Evolutionary conservation across 148 eudicot species (phyloP), one percentile per base, ranked within the genome.

Genomic region (Nepenthes mirabilis): DNA sequence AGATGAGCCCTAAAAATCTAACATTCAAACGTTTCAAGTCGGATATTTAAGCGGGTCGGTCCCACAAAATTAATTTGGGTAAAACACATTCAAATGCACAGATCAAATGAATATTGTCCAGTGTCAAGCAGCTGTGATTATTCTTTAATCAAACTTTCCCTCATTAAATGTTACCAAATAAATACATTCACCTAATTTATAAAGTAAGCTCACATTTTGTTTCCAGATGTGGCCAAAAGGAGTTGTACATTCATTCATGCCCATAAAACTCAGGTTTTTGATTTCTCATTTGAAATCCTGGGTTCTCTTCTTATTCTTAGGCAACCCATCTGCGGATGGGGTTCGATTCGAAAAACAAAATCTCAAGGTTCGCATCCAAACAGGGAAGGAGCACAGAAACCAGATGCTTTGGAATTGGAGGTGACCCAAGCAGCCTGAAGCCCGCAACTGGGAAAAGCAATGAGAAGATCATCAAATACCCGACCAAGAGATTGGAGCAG

Each of bases 341-440:
- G 10, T 65, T 65, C 45, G 68, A 45, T 34, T 54, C 56, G 54
- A 65, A 57, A 48, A 56, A 56, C 33, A 54, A 43, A 4, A 43
- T 65, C 14, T 65, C 61, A 47, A 56, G 34, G 5, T 65, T 65
- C n/a, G 52, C 68, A n/a, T 33, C 60, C 58, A 40, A 57, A 23
- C 56, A 65, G 3, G 52, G n/a, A 13, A 13, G 47, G 2, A 36
- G 9, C 23, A 40, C 47, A 2, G 34, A 1, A 3, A 58, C 14
- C 61, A 58, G 9, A 23, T 23, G 23, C 23, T 23, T 23, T 0
- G 0, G 23, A 23, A 23, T 23, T 23, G 23, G 23, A 23, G 23
- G 23, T 23, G 23, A 23, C 23, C 23, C 23, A 2, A 3, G 9
- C 47, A 58, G 35, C 23, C 32, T 45, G 7, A 33, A 33, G 8